Percentiles rank a stretch among this genome's conserved stretches.
phyloP scores from a whole-genome alignment of 2,329 filamentous ascomycete species.

The Chrysoporthe deuterocubensis region DNA sequence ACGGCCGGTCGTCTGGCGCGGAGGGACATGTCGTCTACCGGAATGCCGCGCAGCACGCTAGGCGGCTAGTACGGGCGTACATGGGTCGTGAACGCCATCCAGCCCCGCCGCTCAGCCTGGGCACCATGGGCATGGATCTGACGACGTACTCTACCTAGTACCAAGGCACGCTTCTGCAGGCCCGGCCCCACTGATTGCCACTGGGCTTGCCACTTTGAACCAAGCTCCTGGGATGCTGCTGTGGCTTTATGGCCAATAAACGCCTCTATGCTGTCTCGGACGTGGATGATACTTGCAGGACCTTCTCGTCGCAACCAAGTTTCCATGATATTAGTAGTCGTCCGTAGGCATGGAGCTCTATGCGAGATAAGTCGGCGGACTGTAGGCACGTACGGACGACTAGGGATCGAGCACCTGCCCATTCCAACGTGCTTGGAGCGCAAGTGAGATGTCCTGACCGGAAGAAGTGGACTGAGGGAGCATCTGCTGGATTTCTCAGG shows the following conservation, averaged over 20 bases:
- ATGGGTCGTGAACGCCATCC: not conserved
- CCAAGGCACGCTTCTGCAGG: slow-evolving; percentile 8
- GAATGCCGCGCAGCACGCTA: slow-evolving; percentile 9
- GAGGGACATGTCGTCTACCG: slow-evolving; percentile 15
- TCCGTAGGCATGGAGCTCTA: not conserved
- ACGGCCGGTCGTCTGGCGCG: not conserved
- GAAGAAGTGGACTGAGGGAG: too few relatives aligned
- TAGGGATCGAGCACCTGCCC: not conserved
- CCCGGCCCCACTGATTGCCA: slow-evolving; percentile 15
- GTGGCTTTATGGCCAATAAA: slow-evolving; percentile 18
- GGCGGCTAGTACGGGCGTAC: not conserved
- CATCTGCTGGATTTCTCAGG: not conserved
- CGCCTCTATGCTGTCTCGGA: not conserved
- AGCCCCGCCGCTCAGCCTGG: not conserved
- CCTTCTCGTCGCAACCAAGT: not conserved
- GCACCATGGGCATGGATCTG: slow-evolving; percentile 13
- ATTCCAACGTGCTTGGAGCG: not conserved
- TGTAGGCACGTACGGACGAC: not conserved
- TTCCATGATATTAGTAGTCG: not conserved
- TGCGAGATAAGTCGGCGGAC: not conserved
- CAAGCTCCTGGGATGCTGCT: slow-evolving; percentile 17
- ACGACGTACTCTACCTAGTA: slow-evolving; percentile 3
- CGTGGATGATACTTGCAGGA: slow-evolving; percentile 3
- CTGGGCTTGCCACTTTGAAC: slow-evolving; percentile 17
- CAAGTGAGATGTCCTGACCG: not conserved